Percentiles rank a stretch among this genome's conserved stretches.
phyloP scores from a whole-genome alignment of 139 green algal species.

The Chlamydomonas sp. region DNA sequence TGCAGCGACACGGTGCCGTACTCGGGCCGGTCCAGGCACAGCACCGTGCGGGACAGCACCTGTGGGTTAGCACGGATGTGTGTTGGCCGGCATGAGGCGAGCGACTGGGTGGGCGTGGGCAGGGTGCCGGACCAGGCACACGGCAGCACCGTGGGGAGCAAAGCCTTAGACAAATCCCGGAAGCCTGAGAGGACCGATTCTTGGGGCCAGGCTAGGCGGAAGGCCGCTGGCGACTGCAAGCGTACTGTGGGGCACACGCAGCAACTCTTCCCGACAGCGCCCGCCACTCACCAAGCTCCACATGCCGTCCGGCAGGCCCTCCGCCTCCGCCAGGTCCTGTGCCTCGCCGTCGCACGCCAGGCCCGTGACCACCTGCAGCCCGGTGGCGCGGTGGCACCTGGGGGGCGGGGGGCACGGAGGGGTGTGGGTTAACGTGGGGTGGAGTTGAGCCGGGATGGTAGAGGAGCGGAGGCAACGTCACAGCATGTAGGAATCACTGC shows the following conservation, averaged over 20 bases:
- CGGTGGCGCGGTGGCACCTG: slow-evolving; percentile 5
- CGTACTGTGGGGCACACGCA: too few species aligned
- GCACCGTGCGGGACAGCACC: slow-evolving; percentile 25
- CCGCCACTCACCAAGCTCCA: slow-evolving; percentile 20
- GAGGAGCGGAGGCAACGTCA: too few species aligned
- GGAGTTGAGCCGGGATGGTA: too few species aligned
- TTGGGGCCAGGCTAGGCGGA: too few species aligned
- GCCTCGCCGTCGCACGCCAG: slow-evolving; percentile 19
- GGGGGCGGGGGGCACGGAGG: not conserved
- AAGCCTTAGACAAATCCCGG: too few species aligned
- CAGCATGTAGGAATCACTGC: too few species aligned
- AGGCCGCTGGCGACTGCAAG: too few species aligned
- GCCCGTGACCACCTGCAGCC: slow-evolving; percentile 18
- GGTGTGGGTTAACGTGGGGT: too few species aligned
- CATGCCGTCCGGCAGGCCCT: not conserved
- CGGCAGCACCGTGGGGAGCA: too few species aligned
- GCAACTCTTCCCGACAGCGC: not conserved
- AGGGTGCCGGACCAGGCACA: too few species aligned
- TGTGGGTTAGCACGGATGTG: not conserved
- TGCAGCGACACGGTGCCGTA: slow-evolving; percentile 32
- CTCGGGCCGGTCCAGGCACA: slow-evolving; percentile 33
- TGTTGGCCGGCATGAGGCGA: not conserved
- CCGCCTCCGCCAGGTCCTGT: slow-evolving; percentile 18
- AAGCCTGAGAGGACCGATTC: too few species aligned
- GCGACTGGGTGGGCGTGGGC: too few species aligned